Conservation (phyloP, 257 asterid genomes). For the Asclepias syriaca region DNA sequence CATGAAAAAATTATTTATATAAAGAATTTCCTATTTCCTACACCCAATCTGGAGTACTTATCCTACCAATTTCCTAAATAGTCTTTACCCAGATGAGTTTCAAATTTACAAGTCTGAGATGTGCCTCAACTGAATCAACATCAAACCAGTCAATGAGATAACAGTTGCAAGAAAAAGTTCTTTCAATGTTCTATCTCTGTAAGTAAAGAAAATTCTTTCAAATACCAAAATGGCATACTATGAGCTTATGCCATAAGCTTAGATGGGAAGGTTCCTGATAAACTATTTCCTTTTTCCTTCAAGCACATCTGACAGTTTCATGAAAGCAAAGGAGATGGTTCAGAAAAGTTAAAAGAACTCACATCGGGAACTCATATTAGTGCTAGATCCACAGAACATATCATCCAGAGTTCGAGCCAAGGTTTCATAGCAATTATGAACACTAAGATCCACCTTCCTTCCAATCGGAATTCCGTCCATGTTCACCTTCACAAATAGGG, state of each 20-base stretch:
- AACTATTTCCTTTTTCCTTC: not conserved
- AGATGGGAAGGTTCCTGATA: not conserved
- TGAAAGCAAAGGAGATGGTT: not conserved
- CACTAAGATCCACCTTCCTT: constrained; percentile 73
- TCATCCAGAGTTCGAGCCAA: constrained; percentile 55
- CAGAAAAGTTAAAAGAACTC: constrained; percentile 14
- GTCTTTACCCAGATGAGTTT: not conserved
- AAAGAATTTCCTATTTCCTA: not conserved
- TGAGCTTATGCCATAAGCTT: not conserved
- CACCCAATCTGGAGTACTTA: not conserved
- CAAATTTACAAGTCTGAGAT: not conserved
- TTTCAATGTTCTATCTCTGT: no score
- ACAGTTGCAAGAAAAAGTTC: not conserved
- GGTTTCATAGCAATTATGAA: constrained; percentile 64
- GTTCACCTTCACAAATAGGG: constrained; percentile 79
- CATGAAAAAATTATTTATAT: not conserved
- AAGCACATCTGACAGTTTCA: not conserved
- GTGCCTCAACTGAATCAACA: not conserved
- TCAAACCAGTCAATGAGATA: not conserved
- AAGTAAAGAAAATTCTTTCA: not conserved
- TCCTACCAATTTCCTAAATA: not conserved
- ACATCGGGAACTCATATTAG: constrained; percentile 41
- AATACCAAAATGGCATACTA: not conserved
- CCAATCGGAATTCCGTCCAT: constrained; percentile 87
- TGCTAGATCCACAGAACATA: constrained; percentile 54